phyloP scores from a whole-genome alignment of 805 yeast species.

The Saturnispora kantuleensis region DNA sequence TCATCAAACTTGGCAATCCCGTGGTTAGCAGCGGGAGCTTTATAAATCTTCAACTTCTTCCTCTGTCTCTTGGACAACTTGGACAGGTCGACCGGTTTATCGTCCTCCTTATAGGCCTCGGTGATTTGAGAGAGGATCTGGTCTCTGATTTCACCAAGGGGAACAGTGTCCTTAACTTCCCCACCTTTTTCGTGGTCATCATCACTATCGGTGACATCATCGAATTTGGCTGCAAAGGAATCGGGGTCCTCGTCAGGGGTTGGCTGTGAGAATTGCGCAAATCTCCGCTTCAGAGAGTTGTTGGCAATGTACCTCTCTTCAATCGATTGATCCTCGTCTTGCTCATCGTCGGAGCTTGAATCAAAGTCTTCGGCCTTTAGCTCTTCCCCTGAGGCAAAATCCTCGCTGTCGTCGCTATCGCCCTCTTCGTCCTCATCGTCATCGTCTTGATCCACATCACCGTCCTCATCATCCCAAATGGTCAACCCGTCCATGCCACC shows the following conservation, averaged over 20 bases:
- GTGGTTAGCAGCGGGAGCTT: conserved; percentile 45
- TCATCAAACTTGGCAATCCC: conserved; percentile 61
- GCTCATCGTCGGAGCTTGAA: conserved; percentile 3
- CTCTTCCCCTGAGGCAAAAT: conserved; percentile 6
- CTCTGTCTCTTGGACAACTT: conserved; percentile 17
- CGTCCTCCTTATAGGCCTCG: conserved; percentile 16
- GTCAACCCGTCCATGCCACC: conserved; percentile 78
- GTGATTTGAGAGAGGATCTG: conserved; percentile 20
- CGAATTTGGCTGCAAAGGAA: conserved; percentile 2
- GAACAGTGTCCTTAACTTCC: conserved; percentile 17
- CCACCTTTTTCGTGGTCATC: conserved; percentile 12
- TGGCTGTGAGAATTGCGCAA: neutral
- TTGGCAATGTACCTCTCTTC: neutral
- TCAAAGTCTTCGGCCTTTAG: conserved; percentile 5
- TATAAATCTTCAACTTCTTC: conserved; percentile 30
- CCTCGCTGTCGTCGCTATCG: conserved; percentile 9
- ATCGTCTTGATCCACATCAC: conserved; percentile 18
- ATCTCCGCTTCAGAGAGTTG: neutral
- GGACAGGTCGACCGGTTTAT: conserved; percentile 7
- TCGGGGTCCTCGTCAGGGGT: neutral
- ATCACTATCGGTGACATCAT: conserved; percentile 12
- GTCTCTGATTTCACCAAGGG: conserved; percentile 18
- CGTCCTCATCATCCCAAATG: conserved; percentile 49
- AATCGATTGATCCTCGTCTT: neutral
- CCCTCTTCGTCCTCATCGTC: conserved; percentile 22